Conservation (phyloP, 164 flowering plant species). For the Tinospora cordifolia region DNA sequence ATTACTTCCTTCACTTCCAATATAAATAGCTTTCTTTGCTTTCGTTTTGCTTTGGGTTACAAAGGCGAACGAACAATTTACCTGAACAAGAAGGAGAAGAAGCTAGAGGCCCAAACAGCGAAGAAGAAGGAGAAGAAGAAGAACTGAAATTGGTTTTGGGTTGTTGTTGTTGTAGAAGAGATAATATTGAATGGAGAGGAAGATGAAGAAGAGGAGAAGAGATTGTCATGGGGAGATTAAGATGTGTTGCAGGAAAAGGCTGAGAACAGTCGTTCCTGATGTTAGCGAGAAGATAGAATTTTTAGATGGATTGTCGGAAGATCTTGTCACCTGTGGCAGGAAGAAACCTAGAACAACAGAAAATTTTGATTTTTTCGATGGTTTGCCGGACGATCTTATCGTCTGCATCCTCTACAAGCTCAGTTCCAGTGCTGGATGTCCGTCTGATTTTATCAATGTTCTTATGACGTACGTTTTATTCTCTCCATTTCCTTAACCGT, state of each 20-base stretch:
- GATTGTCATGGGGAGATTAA: neutral
- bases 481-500: neutral
- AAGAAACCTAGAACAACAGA: neutral
- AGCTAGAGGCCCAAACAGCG: too few relatives aligned
- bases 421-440: slow-evolving; percentile 40
- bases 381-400: slow-evolving; percentile 65
- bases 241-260: neutral
- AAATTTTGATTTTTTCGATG: slow-evolving; percentile 42
- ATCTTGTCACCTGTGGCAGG: neutral
- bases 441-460: slow-evolving; percentile 48
- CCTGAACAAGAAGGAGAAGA: neutral
- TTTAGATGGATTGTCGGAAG: neutral
- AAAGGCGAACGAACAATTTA: neutral
- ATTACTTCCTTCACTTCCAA: neutral
- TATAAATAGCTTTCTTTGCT: slow-evolving; percentile 8
- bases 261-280: neutral
- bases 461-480: slow-evolving; percentile 42
- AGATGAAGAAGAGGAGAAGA: slow-evolving; percentile 4
- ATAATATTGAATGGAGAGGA: neutral
- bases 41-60: slow-evolving; percentile 2
- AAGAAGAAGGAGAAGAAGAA: slow-evolving; percentile 1
- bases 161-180: neutral
- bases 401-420: slow-evolving; percentile 50
- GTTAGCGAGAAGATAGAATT: neutral
- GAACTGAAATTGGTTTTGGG: slow-evolving; percentile 15